A percentile compares a stretch with the other conserved stretches of the same genome.
These are phyloP conservation scores for Thielaviopsis populi DNA, from an alignment of 2,329 filamentous ascomycete species.

Conservation along the genomic window DNA sequence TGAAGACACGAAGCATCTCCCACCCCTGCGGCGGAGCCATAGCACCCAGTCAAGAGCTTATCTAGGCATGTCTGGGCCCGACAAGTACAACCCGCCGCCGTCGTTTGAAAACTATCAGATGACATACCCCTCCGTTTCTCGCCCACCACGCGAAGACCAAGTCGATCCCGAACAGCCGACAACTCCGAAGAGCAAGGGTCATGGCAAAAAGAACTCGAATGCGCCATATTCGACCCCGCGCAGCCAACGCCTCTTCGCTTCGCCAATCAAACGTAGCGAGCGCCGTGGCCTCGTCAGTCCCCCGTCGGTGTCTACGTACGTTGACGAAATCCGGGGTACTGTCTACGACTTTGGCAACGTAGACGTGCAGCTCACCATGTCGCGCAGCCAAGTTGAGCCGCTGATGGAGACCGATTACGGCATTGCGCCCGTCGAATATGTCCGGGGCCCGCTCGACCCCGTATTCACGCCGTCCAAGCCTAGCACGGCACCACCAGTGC, in stretches of 20 bases:
- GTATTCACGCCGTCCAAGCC: conserved; percentile 37
- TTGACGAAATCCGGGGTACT: conserved; percentile 30
- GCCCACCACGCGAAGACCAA: background rate
- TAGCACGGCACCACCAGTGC: conserved; percentile 30
- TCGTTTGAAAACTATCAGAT: conserved; percentile 1
- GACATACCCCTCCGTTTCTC: background rate
- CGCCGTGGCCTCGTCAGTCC: conserved; percentile 1
- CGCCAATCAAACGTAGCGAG: conserved; percentile 6
- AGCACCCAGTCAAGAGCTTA: conserved; percentile 7
- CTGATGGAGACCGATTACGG: conserved; percentile 20
- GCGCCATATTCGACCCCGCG: background rate
- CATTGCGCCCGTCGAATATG: conserved; percentile 19
- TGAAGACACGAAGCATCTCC: conserved; percentile 8
- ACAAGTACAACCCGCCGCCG: background rate
- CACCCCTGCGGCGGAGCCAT: conserved; percentile 9
- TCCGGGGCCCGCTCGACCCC: conserved; percentile 24
- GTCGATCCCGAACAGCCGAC: background rate
- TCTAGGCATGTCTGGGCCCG: background rate
- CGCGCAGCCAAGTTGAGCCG: conserved; percentile 12
- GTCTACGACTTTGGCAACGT: conserved; percentile 29
- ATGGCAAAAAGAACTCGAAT: background rate
- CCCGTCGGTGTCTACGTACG: conserved; percentile 23
- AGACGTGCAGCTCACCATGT: conserved; percentile 17
- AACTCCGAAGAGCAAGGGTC: background rate
- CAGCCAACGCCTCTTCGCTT: conserved; percentile 7